phyloP scores from a whole-genome alignment of 371 early-diverging fungal species.

The Lichtheimia ramosa region DNA sequence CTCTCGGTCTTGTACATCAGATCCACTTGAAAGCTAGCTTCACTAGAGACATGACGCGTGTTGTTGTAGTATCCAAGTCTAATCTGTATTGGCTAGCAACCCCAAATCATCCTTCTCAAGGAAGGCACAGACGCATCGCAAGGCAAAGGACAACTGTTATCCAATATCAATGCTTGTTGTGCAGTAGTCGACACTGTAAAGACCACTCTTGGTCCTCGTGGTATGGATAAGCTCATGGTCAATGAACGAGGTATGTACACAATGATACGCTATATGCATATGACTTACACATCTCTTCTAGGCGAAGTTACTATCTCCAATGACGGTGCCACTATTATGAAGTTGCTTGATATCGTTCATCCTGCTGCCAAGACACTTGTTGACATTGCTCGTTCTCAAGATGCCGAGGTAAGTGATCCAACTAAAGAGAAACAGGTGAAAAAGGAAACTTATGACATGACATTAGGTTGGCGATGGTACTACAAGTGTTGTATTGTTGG shows the following conservation, averaged over 20 bases:
- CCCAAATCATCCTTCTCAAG: slow-evolving; percentile 97
- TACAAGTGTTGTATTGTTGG: slow-evolving; percentile 98
- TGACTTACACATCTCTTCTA: slow-evolving; percentile 14
- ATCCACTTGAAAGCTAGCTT: no score
- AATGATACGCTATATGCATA: neutral
- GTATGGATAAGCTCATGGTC: slow-evolving; percentile 99
- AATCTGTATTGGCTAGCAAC: slow-evolving; percentile 66
- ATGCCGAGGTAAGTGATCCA: slow-evolving; percentile 87
- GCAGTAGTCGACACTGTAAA: slow-evolving; percentile 96
- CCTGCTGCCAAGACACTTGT: slow-evolving; percentile 99
- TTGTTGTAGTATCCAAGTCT: no score
- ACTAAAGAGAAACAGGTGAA: no score
- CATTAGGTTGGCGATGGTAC: slow-evolving; percentile 98
- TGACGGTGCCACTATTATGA: slow-evolving; percentile 99
- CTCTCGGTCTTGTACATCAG: no score
- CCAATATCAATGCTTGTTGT: slow-evolving; percentile 97
- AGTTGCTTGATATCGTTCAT: slow-evolving; percentile 97
- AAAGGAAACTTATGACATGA: neutral
- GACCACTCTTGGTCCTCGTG: slow-evolving; percentile 99
- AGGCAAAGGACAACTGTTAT: slow-evolving; percentile 97
- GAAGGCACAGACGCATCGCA: slow-evolving; percentile 99
- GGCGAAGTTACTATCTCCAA: slow-evolving; percentile 98
- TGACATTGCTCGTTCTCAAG: slow-evolving; percentile 98
- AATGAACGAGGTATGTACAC: slow-evolving; percentile 74
- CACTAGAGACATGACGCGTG: no score